phyloP scores from a whole-genome alignment of 768 basidiomycete species.

The Amanita pallidorosea region DNA sequence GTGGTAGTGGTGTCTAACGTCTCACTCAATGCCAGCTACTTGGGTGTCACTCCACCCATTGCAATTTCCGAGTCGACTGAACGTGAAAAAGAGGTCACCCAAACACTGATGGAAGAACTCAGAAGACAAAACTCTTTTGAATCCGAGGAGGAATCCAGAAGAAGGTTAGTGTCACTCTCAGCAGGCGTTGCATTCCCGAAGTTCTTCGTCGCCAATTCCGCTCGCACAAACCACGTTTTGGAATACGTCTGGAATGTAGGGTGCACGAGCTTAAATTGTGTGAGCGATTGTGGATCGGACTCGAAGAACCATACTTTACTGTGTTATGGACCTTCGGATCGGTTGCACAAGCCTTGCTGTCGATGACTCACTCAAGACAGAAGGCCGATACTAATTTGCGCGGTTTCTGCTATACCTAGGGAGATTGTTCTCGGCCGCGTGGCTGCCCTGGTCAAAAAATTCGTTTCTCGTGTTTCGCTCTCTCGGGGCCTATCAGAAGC shows the following conservation, averaged over 20 bases:
- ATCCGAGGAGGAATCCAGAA: conserved; percentile 76
- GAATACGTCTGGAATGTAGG: not conserved
- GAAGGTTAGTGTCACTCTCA: conserved; percentile 49
- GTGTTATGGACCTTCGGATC: not conserved
- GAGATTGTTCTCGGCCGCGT: conserved; percentile 90
- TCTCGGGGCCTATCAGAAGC: conserved; percentile 77
- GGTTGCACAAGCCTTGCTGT: not conserved
- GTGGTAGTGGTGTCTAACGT: conserved; percentile 1
- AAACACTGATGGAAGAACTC: conserved; percentile 85
- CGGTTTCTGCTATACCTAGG: conserved; percentile 33
- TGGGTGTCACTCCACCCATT: conserved; percentile 83
- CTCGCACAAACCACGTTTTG: not conserved
- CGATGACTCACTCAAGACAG: not conserved
- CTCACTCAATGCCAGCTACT: conserved; percentile 36
- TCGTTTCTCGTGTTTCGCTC: conserved; percentile 77
- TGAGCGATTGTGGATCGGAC: conserved; percentile 1
- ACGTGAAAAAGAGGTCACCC: conserved; percentile 74
- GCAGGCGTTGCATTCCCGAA: not conserved
- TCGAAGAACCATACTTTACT: not conserved
- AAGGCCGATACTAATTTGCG: conserved; percentile 1
- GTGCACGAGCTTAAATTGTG: not conserved
- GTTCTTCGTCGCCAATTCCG: not conserved
- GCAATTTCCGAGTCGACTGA: conserved; percentile 63
- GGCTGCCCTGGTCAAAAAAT: conserved; percentile 82
- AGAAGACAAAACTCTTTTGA: conserved; percentile 82